These are phyloP conservation scores for Dendrocalamus latiflorus DNA, from an alignment of 202 grass and related monocot genomes.

Conservation along the genomic window DNA sequence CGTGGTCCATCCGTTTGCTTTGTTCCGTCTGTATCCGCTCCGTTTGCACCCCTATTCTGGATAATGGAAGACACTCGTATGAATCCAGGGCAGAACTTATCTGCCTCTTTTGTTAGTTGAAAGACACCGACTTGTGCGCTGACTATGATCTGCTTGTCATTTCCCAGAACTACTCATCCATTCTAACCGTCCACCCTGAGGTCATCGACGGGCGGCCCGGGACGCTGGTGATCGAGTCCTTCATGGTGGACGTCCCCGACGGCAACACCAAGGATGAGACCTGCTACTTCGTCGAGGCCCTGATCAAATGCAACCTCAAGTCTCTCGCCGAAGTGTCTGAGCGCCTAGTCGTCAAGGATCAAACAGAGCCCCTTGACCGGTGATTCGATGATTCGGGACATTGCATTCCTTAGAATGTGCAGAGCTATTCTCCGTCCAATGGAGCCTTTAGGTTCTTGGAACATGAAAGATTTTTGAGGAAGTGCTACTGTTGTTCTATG, in stretches of 20 bases:
- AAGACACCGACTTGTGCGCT: too few species aligned
- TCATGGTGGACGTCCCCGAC: too few species aligned
- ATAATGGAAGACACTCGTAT: conserved; percentile 3
- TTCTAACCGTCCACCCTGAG: too few species aligned
- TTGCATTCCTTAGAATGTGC: conserved; percentile 23
- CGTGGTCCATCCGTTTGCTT: conserved; percentile 33
- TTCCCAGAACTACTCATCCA: too few species aligned
- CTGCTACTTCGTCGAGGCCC: conserved; percentile 83
- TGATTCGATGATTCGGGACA: conserved; percentile 23
- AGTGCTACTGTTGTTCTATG: conserved; percentile 18
- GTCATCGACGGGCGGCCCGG: too few species aligned
- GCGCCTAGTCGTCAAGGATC: conserved; percentile 53
- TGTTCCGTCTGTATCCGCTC: too few species aligned
- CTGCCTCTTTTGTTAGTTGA: conserved; percentile 16
- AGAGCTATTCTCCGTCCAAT: conserved; percentile 35
- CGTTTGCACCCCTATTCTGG: too few species aligned
- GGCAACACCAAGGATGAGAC: conserved; percentile 92
- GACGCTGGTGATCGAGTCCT: too few species aligned
- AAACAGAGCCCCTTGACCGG: conserved; percentile 41
- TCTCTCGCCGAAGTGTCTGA: conserved; percentile 79
- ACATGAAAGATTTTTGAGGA: conserved; percentile 22
- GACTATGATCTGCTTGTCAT: too few species aligned
- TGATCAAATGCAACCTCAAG: conserved; percentile 95
- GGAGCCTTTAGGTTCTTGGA: conserved; percentile 41
- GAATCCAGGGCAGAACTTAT: neutral